A percentile compares a stretch with the other conserved stretches of the same genome.
These are phyloP conservation scores for Cucurbitaria berberidis DNA, from an alignment of 2,329 filamentous ascomycete species.

Conservation along the genomic window DNA sequence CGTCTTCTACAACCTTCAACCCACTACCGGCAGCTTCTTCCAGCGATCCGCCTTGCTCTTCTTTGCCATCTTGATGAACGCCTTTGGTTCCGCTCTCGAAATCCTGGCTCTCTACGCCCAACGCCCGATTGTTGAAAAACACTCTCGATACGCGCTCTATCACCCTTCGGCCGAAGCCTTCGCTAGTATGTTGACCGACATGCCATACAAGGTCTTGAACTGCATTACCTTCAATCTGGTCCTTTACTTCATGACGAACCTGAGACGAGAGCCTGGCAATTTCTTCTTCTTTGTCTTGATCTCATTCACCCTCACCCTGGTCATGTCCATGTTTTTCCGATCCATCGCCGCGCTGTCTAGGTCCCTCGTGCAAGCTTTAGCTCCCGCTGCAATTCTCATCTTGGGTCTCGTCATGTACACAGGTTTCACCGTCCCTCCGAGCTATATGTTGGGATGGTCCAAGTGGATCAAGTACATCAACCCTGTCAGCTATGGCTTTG, in stretches of 20 bases:
- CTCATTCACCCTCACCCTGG: constrained; percentile 73
- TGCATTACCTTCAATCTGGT: constrained; percentile 77
- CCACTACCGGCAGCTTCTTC: constrained; percentile 75
- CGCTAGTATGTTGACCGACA: constrained; percentile 82
- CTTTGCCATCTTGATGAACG: constrained; percentile 87
- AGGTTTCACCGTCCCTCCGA: constrained; percentile 64
- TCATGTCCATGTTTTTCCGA: constrained; percentile 87
- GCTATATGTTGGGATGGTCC: constrained; percentile 79
- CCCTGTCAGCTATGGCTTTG: constrained; percentile 80
- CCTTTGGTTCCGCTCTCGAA: constrained; percentile 80
- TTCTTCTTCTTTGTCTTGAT: constrained; percentile 89
- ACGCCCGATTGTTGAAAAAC: constrained; percentile 91
- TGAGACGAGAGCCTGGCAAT: constrained; percentile 72
- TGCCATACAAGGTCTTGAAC: constrained; percentile 83
- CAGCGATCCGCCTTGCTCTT: constrained; percentile 80
- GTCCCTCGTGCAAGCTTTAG: constrained; percentile 65
- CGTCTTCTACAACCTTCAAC: constrained; percentile 78
- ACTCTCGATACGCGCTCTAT: constrained; percentile 83
- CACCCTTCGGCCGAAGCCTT: constrained; percentile 89
- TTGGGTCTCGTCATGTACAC: constrained; percentile 71
- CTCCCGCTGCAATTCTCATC: constrained; percentile 64
- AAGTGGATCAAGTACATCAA: constrained; percentile 84
- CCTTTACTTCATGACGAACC: constrained; percentile 86
- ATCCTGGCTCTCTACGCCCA: constrained; percentile 87
- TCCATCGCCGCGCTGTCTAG: constrained; percentile 78